Conservation (phyloP, 495 filamentous ascomycete genomes). For the Hypoxylon fragiforme region DNA sequence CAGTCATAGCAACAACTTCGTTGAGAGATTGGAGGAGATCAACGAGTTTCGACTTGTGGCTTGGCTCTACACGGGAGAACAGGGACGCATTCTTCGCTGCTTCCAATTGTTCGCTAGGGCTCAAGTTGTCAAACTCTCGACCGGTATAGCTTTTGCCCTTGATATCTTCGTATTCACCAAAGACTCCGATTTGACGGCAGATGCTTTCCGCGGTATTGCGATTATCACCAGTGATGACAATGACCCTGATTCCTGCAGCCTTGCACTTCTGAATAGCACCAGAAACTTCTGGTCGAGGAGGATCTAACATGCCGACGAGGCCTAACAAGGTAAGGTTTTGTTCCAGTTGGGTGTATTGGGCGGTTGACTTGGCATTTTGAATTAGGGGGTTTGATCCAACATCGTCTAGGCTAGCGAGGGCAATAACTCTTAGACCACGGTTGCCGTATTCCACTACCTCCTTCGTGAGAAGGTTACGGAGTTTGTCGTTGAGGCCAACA, state of each 20-base stretch:
- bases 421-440: conserved; percentile 91
- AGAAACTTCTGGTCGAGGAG: conserved; percentile 91
- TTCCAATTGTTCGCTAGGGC: conserved; percentile 73
- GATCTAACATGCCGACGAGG: conserved; percentile 95
- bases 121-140: conserved; percentile 88
- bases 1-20: conserved; percentile 99
- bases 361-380: conserved; percentile 73
- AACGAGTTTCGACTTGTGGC: conserved; percentile 93
- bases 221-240: conserved; percentile 98
- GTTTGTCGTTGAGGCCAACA: conserved; percentile 67
- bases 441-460: conserved; percentile 90
- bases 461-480: conserved; percentile 67
- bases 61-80: conserved; percentile 96
- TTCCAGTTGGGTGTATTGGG: conserved; percentile 84
- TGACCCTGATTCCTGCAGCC: conserved; percentile 91
- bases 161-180: conserved; percentile 79
- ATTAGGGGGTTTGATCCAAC: conserved; percentile 70
- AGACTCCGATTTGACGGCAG: conserved; percentile 95
- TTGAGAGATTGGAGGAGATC: conserved; percentile 91
- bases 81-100: conserved; percentile 85
- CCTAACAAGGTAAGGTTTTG: conserved; percentile 92
- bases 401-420: conserved; percentile 78
- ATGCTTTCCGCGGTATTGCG: conserved; percentile 97
- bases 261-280: conserved; percentile 85
- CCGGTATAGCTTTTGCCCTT: conserved; percentile 93